These are phyloP conservation scores for Epichloe baconii DNA, from an alignment of 2,329 filamentous ascomycete genomes.

Conservation along the genomic window DNA sequence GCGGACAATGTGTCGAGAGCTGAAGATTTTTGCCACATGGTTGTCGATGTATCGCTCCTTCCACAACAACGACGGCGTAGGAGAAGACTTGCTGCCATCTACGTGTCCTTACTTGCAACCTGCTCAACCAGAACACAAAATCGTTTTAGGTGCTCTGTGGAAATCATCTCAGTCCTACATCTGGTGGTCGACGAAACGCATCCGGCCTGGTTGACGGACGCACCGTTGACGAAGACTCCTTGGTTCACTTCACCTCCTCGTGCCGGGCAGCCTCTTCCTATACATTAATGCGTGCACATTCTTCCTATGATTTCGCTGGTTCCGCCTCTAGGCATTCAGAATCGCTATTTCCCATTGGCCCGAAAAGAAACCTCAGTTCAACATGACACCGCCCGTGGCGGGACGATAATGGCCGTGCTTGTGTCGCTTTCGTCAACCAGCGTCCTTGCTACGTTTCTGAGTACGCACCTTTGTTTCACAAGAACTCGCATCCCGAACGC, in stretches of 20 bases:
- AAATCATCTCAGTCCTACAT: neutral
- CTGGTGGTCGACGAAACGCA: neutral
- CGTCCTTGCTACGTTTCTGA: slow-evolving; percentile 23
- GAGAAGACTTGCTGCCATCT: too few species aligned
- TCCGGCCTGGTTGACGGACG: neutral
- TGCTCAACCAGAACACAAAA: neutral
- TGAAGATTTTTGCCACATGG: too few species aligned
- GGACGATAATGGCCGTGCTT: slow-evolving; percentile 2
- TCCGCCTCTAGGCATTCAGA: too few species aligned
- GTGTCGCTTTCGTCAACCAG: slow-evolving; percentile 20
- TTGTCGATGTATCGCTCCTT: too few species aligned
- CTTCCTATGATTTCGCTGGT: neutral
- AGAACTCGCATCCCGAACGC: neutral
- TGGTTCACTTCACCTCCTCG: neutral
- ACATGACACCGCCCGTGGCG: neutral
- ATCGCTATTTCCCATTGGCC: neutral
- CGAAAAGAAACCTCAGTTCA: neutral
- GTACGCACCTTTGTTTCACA: slow-evolving; percentile 12
- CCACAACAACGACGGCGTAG: too few species aligned
- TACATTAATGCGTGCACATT: neutral
- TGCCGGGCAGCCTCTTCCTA: neutral
- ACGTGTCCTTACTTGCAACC: too few species aligned
- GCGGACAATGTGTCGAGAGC: neutral
- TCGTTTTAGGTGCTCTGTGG: neutral
- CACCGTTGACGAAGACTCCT: neutral